Conservation (phyloP, 2,329 filamentous ascomycete genomes). For the Pseudogymnoascus sp. region DNA sequence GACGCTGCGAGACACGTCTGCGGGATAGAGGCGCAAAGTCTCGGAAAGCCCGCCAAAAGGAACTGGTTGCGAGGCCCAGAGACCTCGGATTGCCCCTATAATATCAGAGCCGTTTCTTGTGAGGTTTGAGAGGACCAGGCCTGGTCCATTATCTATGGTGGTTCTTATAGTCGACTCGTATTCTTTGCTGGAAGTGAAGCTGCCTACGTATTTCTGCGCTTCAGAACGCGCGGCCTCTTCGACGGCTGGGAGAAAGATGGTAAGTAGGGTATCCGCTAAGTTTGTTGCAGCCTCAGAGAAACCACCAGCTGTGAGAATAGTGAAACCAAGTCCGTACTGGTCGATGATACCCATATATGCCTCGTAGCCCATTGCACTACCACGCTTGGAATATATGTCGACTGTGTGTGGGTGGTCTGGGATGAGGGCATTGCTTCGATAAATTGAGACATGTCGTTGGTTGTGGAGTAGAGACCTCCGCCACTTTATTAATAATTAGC, state of each 20-base stretch:
- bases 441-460: constrained; percentile 24
- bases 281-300: background rate
- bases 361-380: background rate
- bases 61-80: background rate
- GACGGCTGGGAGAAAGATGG: background rate
- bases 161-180: background rate
- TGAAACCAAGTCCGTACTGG: background rate
- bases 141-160: background rate
- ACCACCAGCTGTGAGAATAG: background rate
- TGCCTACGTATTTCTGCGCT: background rate
- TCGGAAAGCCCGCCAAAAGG: background rate
- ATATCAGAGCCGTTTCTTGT: constrained; percentile 1
- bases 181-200: background rate
- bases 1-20: background rate
- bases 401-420: background rate
- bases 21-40: background rate
- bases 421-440: background rate
- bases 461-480: constrained; percentile 30
- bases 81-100: background rate
- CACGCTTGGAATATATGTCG: constrained; percentile 1
- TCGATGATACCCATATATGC: background rate
- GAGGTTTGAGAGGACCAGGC: background rate
- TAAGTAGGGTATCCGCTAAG: background rate
- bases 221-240: background rate
- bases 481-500: constrained; percentile 21